Base-by-base conservation (phyloP, 495 filamentous ascomycete genomes). In the Penicillium nucicola region DNA sequence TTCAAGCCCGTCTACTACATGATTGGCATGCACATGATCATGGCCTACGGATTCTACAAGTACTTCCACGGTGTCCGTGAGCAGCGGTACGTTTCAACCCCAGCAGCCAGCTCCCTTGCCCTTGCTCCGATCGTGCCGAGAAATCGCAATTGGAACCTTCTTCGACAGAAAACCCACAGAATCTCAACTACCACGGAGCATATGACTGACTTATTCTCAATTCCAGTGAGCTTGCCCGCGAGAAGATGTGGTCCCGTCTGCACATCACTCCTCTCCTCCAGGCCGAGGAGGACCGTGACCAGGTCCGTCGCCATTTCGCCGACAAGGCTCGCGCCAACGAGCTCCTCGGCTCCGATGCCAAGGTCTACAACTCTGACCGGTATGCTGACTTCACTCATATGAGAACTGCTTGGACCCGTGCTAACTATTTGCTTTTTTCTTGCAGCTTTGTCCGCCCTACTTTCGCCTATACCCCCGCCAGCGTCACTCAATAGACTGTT, bases 221-320 rank as follows among this genome's bases (percentile, higher is more conserved):
- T 23, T 22, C 47, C 57, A 97, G 92, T 64, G 93, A 98, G 67
- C 87, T 95, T 52, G 88, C 84, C 45, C 89, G 93, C 38, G 93
- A 98, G 64, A 98, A 98, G 77, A 91, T 96, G 81, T 98, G 93
- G 93, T 78, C 85, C 37, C 86, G 93, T 57, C 92, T 97, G 59
- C 82, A 98, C 67, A 76, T 98, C 41, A 90, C 90, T 64, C 93
- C 93, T 25, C 69, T 93, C 55, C 84, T 98, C 43, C 92, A 97
- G 64, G 93, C 93, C 47, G 93, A 98, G 66, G 88, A 92, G 62
- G 93, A 98, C 76, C 86, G 93, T 40, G 93, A 98, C 75, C 84
- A 89, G 64, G 91, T 95, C 56, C 81, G 93, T 39, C 74, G 92
- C 56, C 77, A 90, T 64, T 83, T 84, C 47, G 93, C 95, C 41